Conservation (phyloP, 2,329 filamentous ascomycete species). For the Aspergillus eucalypticola region DNA sequence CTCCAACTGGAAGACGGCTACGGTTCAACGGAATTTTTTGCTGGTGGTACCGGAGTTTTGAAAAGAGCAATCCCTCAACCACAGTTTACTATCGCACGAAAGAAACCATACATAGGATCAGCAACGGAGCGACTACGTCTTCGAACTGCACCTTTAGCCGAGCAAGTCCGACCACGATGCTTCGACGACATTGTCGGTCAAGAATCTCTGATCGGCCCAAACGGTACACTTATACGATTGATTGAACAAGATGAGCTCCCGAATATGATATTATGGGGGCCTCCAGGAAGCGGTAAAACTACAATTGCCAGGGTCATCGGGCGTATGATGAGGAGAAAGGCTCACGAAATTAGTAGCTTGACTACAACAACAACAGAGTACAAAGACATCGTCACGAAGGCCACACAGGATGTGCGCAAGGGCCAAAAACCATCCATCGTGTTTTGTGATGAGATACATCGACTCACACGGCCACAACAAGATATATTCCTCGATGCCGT, state of each 20-base stretch:
- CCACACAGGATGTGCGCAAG: conserved; percentile 72
- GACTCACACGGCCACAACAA: conserved; percentile 89
- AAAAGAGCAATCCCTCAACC: too few relatives aligned
- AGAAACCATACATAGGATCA: background rate
- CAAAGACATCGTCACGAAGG: conserved; percentile 88
- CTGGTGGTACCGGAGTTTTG: too few relatives aligned
- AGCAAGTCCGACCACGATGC: conserved; percentile 83
- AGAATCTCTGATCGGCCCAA: conserved; percentile 74
- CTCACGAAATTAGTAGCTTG: conserved; percentile 95
- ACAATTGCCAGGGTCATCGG: conserved; percentile 90
- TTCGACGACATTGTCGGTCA: conserved; percentile 89
- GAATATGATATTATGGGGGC: conserved; percentile 85
- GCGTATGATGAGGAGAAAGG: conserved; percentile 75
- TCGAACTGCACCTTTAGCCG: conserved; percentile 78
- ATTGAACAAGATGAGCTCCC: conserved; percentile 85
- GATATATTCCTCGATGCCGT: conserved; percentile 93
- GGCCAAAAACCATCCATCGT: conserved; percentile 84
- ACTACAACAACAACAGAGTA: conserved; percentile 83
- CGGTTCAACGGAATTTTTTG: too few relatives aligned
- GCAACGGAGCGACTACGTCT: conserved; percentile 61
- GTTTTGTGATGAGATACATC: conserved; percentile 95
- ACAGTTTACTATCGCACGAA: too few relatives aligned
- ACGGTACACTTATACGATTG: conserved; percentile 80
- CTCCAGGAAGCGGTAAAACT: conserved; percentile 53
- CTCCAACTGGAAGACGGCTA: background rate